A percentile compares a stretch with the other conserved stretches of the same genome.
Conservation (phyloP, 192 early-diverging fungal genomes). For the Umbelopsis ramanniana region DNA sequence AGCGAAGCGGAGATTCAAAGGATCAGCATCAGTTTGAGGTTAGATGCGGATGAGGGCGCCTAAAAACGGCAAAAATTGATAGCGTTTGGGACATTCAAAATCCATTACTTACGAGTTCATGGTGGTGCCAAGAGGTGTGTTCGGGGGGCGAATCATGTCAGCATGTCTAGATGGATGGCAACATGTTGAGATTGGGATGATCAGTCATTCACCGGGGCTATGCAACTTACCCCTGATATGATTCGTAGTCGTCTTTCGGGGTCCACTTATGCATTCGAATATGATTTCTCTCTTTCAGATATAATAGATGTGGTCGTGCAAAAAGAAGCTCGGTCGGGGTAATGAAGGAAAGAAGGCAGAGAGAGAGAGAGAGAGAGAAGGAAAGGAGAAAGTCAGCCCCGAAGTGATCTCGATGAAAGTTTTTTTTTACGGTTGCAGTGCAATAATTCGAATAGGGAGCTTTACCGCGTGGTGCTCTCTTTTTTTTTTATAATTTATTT, state of each 20-base stretch:
- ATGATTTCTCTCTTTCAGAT: background rate
- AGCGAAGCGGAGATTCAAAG: slow-evolving; percentile 13
- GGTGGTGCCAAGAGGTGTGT: background rate
- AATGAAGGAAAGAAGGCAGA: background rate
- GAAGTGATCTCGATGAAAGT: background rate
- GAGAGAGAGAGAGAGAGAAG: slow-evolving; percentile 4
- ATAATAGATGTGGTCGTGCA: too few species aligned
- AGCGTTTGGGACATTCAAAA: background rate
- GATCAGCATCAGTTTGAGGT: background rate
- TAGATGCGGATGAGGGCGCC: background rate
- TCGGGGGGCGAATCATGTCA: background rate
- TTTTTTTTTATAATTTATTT: slow-evolving; percentile 2
- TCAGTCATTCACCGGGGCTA: too few species aligned
- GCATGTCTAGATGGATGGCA: slow-evolving; percentile 1
- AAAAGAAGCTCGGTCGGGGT: background rate
- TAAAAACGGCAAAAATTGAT: background rate
- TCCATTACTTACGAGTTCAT: slow-evolving; percentile 11
- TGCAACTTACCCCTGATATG: slow-evolving; percentile 13
- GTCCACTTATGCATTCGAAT: slow-evolving; percentile 15
- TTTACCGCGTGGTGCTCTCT: slow-evolving; percentile 11
- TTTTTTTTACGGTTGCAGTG: background rate
- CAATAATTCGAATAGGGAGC: slow-evolving; percentile 21
- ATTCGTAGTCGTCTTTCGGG: slow-evolving; percentile 21
- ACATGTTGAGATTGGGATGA: too few species aligned
- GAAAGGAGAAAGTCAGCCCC: background rate